A percentile compares a stretch with the other conserved stretches of the same genome.
These are phyloP conservation scores for Colletotrichum godetiae DNA, from an alignment of 2,329 filamentous ascomycete species.

Conservation along the genomic window DNA sequence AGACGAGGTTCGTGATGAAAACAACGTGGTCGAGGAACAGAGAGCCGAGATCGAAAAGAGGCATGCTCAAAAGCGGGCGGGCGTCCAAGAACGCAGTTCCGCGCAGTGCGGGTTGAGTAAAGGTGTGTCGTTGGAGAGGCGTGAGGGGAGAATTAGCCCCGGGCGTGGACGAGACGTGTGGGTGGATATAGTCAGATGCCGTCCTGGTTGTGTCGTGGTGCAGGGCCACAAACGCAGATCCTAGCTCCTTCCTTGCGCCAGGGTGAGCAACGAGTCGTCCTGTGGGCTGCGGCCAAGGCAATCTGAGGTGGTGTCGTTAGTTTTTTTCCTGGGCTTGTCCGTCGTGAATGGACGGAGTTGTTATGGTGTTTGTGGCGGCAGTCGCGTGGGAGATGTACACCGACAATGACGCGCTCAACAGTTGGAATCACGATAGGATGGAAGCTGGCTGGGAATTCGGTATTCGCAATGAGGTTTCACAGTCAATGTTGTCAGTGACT, in stretches of 20 bases:
- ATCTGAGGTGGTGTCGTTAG: not conserved
- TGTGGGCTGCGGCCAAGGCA: slow-evolving; percentile 22
- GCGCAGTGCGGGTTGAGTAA: slow-evolving; percentile 3
- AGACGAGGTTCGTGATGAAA: slow-evolving; percentile 64
- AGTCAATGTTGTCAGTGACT: not conserved
- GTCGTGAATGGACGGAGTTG: not conserved
- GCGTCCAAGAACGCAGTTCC: slow-evolving; percentile 26
- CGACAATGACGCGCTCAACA: slow-evolving; percentile 1
- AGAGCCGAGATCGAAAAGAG: slow-evolving; percentile 63
- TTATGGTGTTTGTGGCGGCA: slow-evolving; percentile 13
- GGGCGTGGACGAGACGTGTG: slow-evolving; percentile 20
- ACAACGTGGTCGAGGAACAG: slow-evolving; percentile 62
- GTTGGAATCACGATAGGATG: not conserved
- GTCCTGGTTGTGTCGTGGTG: slow-evolving; percentile 18
- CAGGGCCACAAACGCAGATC: slow-evolving; percentile 24
- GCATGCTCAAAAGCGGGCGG: slow-evolving; percentile 50
- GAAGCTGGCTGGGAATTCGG: not conserved
- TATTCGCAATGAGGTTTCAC: not conserved
- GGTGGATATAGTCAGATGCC: slow-evolving; percentile 34
- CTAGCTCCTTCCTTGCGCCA: slow-evolving; percentile 25
- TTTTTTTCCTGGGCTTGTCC: slow-evolving; percentile 10
- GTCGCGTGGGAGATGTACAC: slow-evolving; percentile 4
- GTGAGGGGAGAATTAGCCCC: slow-evolving; percentile 18
- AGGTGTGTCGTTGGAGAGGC: slow-evolving; percentile 11
- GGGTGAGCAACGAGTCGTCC: slow-evolving; percentile 17